Conservation (phyloP, 768 basidiomycete genomes). For the Suillus plorans region DNA sequence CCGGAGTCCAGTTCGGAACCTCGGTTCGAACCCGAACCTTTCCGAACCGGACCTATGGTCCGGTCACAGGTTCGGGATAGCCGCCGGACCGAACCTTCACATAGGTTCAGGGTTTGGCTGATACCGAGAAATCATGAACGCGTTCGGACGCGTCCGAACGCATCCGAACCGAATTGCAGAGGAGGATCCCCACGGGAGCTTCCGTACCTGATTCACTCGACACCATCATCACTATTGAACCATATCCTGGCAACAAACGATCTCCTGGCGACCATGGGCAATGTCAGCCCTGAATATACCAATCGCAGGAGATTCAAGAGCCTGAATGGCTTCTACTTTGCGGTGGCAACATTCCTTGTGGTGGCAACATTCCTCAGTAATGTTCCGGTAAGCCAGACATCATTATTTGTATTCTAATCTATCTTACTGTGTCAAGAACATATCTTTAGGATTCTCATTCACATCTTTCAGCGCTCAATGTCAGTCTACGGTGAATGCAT, state of each 20-base stretch:
- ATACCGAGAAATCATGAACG: neutral
- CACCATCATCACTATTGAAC: neutral
- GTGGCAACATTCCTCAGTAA: neutral
- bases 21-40: no score
- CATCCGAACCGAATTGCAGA: neutral
- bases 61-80: neutral
- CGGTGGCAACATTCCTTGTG: no score
- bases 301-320: neutral
- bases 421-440: neutral
- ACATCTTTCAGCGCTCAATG: neutral
- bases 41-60: neutral
- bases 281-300: neutral
- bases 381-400: neutral
- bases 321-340: neutral
- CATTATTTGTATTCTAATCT: neutral
- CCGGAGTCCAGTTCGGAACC: no score
- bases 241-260: neutral
- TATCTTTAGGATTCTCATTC: neutral
- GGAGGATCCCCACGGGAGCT: neutral
- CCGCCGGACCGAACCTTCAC: neutral
- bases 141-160: neutral
- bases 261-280: neutral
- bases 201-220: neutral
- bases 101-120: neutral
- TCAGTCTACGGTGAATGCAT: neutral